A percentile compares a stretch with the other conserved stretches of the same genome.
Evolutionary conservation across 2,329 filamentous ascomycete species (phyloP).

Genomic region (Grosmannia serpens): DNA sequence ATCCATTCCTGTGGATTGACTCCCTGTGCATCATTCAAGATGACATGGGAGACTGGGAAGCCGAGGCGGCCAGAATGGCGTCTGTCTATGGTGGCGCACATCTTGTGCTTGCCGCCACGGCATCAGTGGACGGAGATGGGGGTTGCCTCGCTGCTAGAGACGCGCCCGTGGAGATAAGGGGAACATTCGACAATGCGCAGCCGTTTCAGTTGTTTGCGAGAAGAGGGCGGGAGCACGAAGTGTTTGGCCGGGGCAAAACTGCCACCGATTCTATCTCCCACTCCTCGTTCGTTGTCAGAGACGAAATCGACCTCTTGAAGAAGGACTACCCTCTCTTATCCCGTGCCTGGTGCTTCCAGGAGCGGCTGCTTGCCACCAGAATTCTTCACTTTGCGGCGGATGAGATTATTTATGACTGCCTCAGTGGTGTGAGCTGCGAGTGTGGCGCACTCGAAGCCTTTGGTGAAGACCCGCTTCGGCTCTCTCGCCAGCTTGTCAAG

Average conservation of each 20-base stretch:
- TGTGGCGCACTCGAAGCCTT: not conserved
- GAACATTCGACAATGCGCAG: not conserved
- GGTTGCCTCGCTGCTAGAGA: not conserved
- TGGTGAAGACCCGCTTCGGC: not conserved
- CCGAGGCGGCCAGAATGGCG: not conserved
- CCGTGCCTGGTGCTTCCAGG: not conserved
- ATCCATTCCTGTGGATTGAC: not conserved
- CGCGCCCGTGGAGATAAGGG: not conserved
- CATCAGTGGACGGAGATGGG: not conserved
- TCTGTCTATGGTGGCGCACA: not conserved
- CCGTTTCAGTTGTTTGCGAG: not conserved
- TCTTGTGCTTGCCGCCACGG: not conserved
- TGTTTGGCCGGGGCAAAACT: not conserved
- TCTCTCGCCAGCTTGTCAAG: not conserved
- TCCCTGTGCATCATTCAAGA: not conserved
- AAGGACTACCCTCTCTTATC: not conserved
- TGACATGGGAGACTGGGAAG: not conserved
- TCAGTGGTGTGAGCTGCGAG: not conserved
- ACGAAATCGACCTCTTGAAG: not conserved
- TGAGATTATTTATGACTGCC: not conserved
- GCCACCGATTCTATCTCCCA: not conserved
- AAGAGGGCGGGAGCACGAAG: not conserved
- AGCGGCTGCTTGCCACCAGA: not conserved
- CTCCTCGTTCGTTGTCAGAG: not conserved
- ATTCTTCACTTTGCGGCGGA: not conserved